Evolutionary conservation across 2,329 filamentous ascomycete genomes (phyloP), one percentile per base, ranked within the genome.

Genomic region (Dactylellina parvicollis): DNA sequence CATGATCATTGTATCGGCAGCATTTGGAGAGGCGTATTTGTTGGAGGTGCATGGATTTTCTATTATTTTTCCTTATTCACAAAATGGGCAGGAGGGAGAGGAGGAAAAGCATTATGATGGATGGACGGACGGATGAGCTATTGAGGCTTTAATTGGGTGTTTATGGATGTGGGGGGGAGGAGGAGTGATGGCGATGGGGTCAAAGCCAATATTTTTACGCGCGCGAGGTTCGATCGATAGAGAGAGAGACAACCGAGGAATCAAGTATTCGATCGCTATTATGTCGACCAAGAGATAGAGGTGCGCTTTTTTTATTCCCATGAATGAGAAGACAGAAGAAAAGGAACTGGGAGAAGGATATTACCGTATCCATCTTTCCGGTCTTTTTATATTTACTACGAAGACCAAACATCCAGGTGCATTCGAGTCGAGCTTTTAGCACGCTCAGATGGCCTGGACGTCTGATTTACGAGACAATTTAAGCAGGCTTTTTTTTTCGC

Each of bases 1-100:
- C 26, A 56, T 49, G 62, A 67, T 44, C 52, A 67, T 67, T 67
- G 52, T 67, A 67, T 49, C 44, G 24, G 49, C 46, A 67, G 62
- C 62, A 67, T 67, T 59, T 67, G 52, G 62, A 67, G 62, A 67
- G 62, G 62, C 62, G 62, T 67, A 44, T 52, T 67, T 67, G 62
- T 67, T 67, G 34, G 36, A 36, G 52, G 62, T 59, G 52, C 52
- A 67, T 59, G 7, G 34, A 14, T 26, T n/a, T n/a, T n/a, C n/a
- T n/a, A 34, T 34, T 30, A n/a, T 28, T 55, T 59, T 22, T 44
- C 28, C n/a, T 49, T 12, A 40, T 59, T 59, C 24, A 49, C 47
- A 12, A 50, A 57, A 50, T 26, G 30, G 52, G 38, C 22, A 59
- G 62, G 62, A 52, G 52, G 52, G 62, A 59, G 52, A 59, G 62